phyloP scores from a whole-genome alignment of 2,329 filamentous ascomycete species.

The Hypocrella siamensis region DNA sequence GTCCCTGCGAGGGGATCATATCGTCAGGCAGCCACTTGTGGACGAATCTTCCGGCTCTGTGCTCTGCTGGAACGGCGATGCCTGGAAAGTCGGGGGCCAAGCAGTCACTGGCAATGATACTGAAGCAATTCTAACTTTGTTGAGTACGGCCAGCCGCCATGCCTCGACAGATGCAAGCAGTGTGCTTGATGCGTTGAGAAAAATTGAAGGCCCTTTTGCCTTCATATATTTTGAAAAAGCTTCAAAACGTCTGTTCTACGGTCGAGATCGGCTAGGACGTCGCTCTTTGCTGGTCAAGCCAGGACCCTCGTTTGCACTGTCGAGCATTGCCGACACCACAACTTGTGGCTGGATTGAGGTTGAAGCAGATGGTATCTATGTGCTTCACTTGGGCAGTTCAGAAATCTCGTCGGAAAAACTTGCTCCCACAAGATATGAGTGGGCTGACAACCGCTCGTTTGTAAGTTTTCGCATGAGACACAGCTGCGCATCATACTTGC shows the following conservation, averaged over 20 bases:
- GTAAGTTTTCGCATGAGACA: constrained; percentile 22
- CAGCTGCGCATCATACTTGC: constrained; percentile 22
- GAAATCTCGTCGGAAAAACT: constrained; percentile 2
- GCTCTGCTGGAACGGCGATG: constrained; percentile 96
- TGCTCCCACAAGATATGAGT: constrained; percentile 12
- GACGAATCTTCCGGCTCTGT: constrained; percentile 41
- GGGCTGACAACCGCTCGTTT: constrained; percentile 20
- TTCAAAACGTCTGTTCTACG: constrained; percentile 55
- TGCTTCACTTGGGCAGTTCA: constrained; percentile 34
- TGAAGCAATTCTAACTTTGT: constrained; percentile 44
- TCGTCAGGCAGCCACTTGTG: constrained; percentile 59
- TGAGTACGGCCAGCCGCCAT: constrained; percentile 29
- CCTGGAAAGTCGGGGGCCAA: constrained; percentile 56
- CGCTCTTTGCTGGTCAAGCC: constrained; percentile 57
- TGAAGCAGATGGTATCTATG: constrained; percentile 68
- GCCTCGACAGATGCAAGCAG: constrained; percentile 6
- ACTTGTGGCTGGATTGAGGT: constrained; percentile 57
- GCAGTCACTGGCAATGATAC: constrained; percentile 65
- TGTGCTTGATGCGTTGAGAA: constrained; percentile 37
- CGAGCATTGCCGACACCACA: constrained; percentile 49
- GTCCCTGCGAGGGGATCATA: constrained; percentile 62
- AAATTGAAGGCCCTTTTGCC: constrained; percentile 70
- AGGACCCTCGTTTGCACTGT: constrained; percentile 41
- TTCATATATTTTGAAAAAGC: constrained; percentile 66
- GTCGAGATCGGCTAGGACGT: constrained; percentile 73